A percentile compares a stretch with the other conserved stretches of the same genome.
phyloP scores from a whole-genome alignment of 345 rosid species.

The Salix dunnii region DNA sequence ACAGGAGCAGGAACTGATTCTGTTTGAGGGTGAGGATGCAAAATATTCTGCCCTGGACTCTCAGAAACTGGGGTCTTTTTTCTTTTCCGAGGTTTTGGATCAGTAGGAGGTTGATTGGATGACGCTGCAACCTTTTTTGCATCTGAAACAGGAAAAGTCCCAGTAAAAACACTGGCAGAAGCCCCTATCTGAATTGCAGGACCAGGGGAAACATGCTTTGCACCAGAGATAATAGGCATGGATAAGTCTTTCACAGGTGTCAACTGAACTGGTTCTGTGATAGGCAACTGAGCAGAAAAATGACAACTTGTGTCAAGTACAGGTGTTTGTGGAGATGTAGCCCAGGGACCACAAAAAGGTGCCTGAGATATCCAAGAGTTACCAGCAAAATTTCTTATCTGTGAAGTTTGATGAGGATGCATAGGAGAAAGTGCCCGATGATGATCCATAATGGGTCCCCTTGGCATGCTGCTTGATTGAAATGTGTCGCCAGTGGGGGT shows the following conservation, averaged over 20 bases:
- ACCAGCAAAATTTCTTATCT: constrained; percentile 53
- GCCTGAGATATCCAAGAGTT: constrained; percentile 73
- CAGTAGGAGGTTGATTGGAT: constrained; percentile 50
- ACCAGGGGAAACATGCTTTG: constrained; percentile 38
- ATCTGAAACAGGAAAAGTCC: constrained; percentile 42
- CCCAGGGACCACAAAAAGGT: constrained; percentile 66
- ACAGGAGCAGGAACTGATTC: constrained; percentile 40
- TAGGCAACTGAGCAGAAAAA: constrained; percentile 46
- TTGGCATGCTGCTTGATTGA: constrained; percentile 56
- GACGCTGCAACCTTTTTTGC: constrained; percentile 38
- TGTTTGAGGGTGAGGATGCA: constrained; percentile 44
- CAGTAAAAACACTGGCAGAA: constrained; percentile 40
- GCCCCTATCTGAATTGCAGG: constrained; percentile 38
- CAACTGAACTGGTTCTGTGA: constrained; percentile 53
- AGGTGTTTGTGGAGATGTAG: constrained; percentile 60
- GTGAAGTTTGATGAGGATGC: constrained; percentile 66
- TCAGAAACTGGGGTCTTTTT: constrained; percentile 56
- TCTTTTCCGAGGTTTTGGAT: constrained; percentile 69
- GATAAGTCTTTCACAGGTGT: constrained; percentile 63
- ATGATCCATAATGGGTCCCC: constrained; percentile 56
- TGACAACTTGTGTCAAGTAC: constrained; percentile 54
- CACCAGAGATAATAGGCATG: constrained; percentile 41
- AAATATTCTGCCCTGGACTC: constrained; percentile 39
- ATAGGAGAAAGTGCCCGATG: constrained; percentile 61
- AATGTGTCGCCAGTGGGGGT: constrained; percentile 53